Evolutionary conservation across 2,329 filamentous ascomycete species (phyloP).

Genomic region (Graphilbum fragrans): DNA sequence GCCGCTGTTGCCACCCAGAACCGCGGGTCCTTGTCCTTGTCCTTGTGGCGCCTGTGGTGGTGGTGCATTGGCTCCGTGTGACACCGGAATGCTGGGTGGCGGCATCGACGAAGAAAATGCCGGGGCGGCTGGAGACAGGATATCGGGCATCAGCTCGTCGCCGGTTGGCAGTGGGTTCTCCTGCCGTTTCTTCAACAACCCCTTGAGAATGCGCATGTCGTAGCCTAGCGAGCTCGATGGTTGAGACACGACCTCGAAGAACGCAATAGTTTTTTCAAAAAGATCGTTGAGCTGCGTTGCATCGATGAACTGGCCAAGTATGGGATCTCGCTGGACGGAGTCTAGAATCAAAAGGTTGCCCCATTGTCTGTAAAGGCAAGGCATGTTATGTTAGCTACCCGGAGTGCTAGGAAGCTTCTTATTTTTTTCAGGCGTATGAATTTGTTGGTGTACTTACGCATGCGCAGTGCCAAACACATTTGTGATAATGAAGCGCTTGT

Average conservation of each 20-base stretch:
- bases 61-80: no score
- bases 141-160: neutral
- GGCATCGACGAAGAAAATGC: neutral
- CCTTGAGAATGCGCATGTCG: conserved; percentile 63
- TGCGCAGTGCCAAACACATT: conserved; percentile 93
- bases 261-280: conserved; percentile 61
- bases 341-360: conserved; percentile 88
- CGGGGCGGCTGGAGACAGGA: neutral
- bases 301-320: conserved; percentile 46
- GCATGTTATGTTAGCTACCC: neutral
- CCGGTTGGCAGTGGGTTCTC: neutral
- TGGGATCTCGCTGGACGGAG: conserved; percentile 60
- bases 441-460: conserved; percentile 53
- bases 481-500: conserved; percentile 70
- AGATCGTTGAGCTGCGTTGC: conserved; percentile 43
- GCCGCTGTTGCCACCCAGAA: no score
- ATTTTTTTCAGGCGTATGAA: neutral
- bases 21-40: no score
- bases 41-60: neutral
- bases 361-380: conserved; percentile 59
- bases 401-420: neutral
- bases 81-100: neutral
- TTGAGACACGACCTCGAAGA: conserved; percentile 57
- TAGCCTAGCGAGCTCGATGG: conserved; percentile 63
- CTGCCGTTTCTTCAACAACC: conserved; percentile 18